A percentile compares a stretch with the other conserved stretches of the same genome.
Evolutionary conservation across 768 basidiomycete species (phyloP).

Genomic region (Gymnopilus junonius): DNA sequence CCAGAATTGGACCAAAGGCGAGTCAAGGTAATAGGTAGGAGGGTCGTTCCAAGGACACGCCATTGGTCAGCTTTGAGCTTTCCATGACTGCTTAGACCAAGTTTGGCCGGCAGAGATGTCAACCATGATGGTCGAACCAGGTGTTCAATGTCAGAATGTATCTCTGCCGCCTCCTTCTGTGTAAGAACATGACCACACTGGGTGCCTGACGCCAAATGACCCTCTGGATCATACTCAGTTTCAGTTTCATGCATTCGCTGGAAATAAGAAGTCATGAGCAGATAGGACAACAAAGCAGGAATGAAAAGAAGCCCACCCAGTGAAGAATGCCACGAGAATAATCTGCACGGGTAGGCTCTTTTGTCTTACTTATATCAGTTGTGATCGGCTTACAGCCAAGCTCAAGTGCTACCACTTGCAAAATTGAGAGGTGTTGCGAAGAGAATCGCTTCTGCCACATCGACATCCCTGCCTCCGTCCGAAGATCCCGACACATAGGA

Average conservation of each 20-base stretch:
- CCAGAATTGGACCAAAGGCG: slow-evolving; percentile 33
- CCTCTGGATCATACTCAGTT: neutral
- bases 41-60: slow-evolving; percentile 33
- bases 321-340: no score
- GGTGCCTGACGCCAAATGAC: neutral
- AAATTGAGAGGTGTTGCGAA: no score
- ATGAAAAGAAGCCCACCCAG: no score
- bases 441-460: no score
- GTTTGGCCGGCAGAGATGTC: slow-evolving; percentile 21
- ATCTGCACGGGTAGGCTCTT: no score
- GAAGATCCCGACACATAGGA: no score
- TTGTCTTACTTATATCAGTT: no score
- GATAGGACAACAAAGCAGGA: no score
- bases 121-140: slow-evolving; percentile 31
- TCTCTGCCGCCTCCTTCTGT: slow-evolving; percentile 15
- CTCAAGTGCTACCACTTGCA: no score
- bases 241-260: neutral
- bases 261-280: no score
- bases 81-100: slow-evolving; percentile 23
- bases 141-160: slow-evolving; percentile 25
- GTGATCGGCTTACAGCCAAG: no score
- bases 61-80: slow-evolving; percentile 41
- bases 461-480: no score
- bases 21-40: slow-evolving; percentile 37
- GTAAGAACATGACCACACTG: slow-evolving; percentile 11